Evolutionary conservation across 352 stramenopile species (phyloP), one percentile per base, ranked within the genome.

Genomic region (Blastocystis sp.): DNA sequence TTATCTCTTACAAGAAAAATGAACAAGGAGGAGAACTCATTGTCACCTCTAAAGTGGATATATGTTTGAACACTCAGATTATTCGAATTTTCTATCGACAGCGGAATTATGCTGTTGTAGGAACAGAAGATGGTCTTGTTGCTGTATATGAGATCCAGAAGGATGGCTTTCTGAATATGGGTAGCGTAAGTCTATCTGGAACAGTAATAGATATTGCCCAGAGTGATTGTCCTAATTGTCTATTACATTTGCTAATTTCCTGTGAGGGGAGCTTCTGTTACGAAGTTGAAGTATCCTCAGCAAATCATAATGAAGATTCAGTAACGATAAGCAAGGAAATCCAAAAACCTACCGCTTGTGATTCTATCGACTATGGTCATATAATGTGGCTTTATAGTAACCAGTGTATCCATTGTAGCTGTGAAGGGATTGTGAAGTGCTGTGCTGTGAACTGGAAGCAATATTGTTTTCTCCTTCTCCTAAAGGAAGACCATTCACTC

Each of bases 61-160:
- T 83, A 16, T 67, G 24, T 43, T 27, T 24, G 12, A 83, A 83
- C 49, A 49, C 46, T 43, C 42, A 14, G 16, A 21, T 83, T n/a
- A 65, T 83, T 9, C 43, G 29, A 1, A 46, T 27, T 29, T 83
- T 52, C 54, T 49, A 51, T 7, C 16, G 24, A 4, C 19, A 66
- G 21, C 39, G 39, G 42, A 39, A 83, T 29, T 83, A 66, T 63
- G 16, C 58, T 43, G 71, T 83, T 14, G 32, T 83, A 9, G 71
- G 71, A 27, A 83, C 71, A 37, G 71, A 83, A 39, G 71, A 83
- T 29, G 71, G 71, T 21, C 49, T 83, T 42, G 49, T 83, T 19
- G 5, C 42, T 24, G 39, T 83, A 3, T 83, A 83, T 37, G 42
- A 66, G 24, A 27, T 66, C 7, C 19, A 29, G 9, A 43, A 16